Evolutionary conservation across 2,329 filamentous ascomycete genomes (phyloP), one percentile per base, ranked within the genome.

Genomic region (Arachnopeziza araneosa): DNA sequence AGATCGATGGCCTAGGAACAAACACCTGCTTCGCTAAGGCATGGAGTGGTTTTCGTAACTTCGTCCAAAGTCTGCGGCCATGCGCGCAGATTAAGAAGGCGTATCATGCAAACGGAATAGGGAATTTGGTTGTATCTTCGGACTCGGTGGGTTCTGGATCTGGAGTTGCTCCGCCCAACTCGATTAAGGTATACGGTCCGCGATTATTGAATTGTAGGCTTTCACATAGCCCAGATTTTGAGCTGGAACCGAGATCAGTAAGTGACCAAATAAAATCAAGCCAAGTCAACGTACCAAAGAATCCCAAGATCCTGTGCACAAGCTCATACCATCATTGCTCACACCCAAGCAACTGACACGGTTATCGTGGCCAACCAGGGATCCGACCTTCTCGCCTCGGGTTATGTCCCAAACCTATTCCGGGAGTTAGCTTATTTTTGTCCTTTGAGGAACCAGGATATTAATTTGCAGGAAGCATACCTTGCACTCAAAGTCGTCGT

Each of bases 401-500:
- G 96, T 91, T 64, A 96, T 87, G 77, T 99, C 95, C 95, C 95
- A 99, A 63, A 98, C 95, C 93, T 98, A 65, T 1, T 32, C 24
- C 55, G 50, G 57, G 54, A 61, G 57, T 10, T 19, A 5, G 8
- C 30, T 5, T 9, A 19, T 2, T 12, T 50, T 7, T 51, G 8
- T 7, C 26, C 36, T 56, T 21, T 10, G 6, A 52, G 30, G 30
- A 26, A n/a, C 12, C 54, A 50, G 36, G 36, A 17, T 44, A 44
- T 44, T 5, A 32, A n/a, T n/a, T 49, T 26, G 51, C 30, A 58
- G 21, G 44, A 10, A 50, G 61, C 85, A 72, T 80, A 96, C 93
- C 89, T 98, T 99, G 93, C 95, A 99, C 78, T 99, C 95, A 72
- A 96, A 99, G 74, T 99, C 95, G 72, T 99, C 95, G 72, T 99